Evolutionary conservation across 2,329 filamentous ascomycete species (phyloP).

Genomic region (Colletotrichum sp.): DNA sequence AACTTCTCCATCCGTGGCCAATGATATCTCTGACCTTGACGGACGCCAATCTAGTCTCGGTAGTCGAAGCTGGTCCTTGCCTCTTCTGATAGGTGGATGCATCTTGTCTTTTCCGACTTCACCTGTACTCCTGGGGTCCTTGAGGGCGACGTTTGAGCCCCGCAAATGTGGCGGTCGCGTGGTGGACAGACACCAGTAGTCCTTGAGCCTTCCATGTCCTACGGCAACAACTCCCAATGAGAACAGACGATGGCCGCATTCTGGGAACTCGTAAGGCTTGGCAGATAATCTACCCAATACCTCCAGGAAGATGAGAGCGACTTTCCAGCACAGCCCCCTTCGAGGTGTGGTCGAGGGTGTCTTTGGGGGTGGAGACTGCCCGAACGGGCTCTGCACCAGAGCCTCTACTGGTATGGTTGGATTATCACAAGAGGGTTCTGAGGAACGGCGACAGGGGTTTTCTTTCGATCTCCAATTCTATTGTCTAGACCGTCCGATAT

Average conservation of each 20-base stretch:
- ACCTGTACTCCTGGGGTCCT: not conserved
- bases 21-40: not conserved
- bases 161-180: not conserved
- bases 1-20: not conserved
- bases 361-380: not conserved
- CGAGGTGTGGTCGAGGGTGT: not conserved
- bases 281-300: slow-evolving; percentile 8
- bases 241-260: not conserved
- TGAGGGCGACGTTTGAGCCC: not conserved
- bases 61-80: not conserved
- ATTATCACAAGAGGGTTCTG: not conserved
- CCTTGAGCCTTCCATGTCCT: not conserved
- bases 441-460: not conserved
- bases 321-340: slow-evolving; percentile 5
- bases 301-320: not conserved
- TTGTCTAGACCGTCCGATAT: not conserved
- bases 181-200: not conserved
- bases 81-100: not conserved
- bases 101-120: not conserved
- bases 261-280: not conserved
- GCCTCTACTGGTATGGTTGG: not conserved
- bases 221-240: not conserved
- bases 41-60: not conserved
- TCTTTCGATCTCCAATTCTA: not conserved
- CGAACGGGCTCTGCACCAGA: not conserved